phyloP scores from a whole-genome alignment of 2,329 filamentous ascomycete genomes.

The Ophiostoma australiae region DNA sequence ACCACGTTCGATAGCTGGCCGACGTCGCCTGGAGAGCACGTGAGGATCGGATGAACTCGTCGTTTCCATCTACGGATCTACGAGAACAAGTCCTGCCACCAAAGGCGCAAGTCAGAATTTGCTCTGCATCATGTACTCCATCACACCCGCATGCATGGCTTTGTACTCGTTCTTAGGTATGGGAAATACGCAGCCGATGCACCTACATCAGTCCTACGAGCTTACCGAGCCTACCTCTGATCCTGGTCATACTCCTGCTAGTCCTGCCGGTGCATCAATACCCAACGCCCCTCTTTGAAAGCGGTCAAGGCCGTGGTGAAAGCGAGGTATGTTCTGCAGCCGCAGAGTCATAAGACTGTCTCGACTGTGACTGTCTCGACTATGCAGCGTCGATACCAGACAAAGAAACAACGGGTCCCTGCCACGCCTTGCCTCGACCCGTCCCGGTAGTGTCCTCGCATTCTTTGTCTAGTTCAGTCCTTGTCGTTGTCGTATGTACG shows the following conservation, averaged over 20 bases:
- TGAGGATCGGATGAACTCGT: neutral
- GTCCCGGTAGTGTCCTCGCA: conserved; percentile 10
- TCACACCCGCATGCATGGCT: conserved; percentile 3
- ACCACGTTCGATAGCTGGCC: neutral
- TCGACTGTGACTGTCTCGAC: neutral
- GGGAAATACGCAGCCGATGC: conserved; percentile 3
- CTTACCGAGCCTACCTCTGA: neutral
- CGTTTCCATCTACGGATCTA: neutral
- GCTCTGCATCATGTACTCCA: conserved; percentile 14
- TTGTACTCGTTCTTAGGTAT: neutral
- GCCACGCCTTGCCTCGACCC: neutral
- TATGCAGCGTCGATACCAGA: neutral
- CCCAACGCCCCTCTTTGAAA: conserved; percentile 1
- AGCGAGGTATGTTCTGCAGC: neutral
- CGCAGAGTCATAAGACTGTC: neutral
- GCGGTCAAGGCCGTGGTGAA: neutral
- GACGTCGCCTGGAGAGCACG: neutral
- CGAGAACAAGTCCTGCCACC: neutral
- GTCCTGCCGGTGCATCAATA: neutral
- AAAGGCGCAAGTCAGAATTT: neutral
- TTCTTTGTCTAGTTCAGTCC: conserved; percentile 6
- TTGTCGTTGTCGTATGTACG: neutral
- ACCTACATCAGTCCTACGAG: neutral
- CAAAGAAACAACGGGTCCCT: conserved; percentile 2
- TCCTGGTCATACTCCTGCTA: neutral